Evolutionary conservation across 2,329 filamentous ascomycete genomes (phyloP), one percentile per base, ranked within the genome.

Genomic region (Cucurbitaria berberidis): DNA sequence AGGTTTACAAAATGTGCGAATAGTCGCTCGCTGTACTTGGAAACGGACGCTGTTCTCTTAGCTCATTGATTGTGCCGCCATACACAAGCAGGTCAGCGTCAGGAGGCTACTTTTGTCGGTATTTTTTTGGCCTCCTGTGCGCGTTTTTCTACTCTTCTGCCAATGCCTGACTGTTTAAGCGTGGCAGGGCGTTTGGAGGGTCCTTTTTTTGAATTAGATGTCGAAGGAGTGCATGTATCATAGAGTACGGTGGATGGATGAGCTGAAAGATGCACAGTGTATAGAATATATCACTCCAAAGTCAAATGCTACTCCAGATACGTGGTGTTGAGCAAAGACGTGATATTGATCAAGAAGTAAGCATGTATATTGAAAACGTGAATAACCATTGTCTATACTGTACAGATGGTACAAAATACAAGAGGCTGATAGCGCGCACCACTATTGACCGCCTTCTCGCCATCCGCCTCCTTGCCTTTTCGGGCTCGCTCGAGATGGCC

Each of bases 391-490:
- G 66, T 75, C 70, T 75, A 75, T 76, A 74, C 67, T 75, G 73
- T 76, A 76, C 74, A 76, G 63, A 70, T 66, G 64, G 73, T 74
- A 75, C 71, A 73, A 66, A 68, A 70, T 74, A 75, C 68, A 74
- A 67, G 60, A 69, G 65, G 55, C 48, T 60, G 57, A 62, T 56
- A 63, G 64, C 57, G 62, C 56, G 65, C 58, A 66, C 57, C 56
- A 61, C 50, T 58, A 54, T 60, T 48, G 59, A 62, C 59, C 56
- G 49, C 55, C 52, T 55, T 47, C 44, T 56, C 39, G 48, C 51
- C 59, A 40, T 52, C 51, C 45, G 49, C 47, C 51, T 53, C 57
- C 51, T 49, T 47, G 36, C 21, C 58, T 47, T 44, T 42, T 58
- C 54, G 51, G 39, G 36, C 19, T 58, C 47, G 46, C 45, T 58